A percentile compares a stretch with the other conserved stretches of the same genome.
These are phyloP conservation scores for Ephemerocybe angulata DNA, from an alignment of 768 basidiomycete species.

Conservation along the genomic window DNA sequence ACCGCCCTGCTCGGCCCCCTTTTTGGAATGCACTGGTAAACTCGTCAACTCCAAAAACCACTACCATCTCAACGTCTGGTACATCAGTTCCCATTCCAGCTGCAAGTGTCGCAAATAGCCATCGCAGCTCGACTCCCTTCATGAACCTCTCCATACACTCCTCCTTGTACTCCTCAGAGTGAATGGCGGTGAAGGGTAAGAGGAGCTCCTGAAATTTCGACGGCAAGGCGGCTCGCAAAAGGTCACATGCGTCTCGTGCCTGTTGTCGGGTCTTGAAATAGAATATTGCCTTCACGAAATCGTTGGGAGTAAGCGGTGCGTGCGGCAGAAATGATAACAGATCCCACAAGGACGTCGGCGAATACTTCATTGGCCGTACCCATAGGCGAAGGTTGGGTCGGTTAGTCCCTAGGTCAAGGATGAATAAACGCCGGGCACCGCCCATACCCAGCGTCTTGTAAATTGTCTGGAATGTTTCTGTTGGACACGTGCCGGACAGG, in stretches of 20 bases:
- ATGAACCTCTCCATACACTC: not conserved
- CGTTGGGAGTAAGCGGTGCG: not conserved
- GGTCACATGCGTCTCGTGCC: not conserved
- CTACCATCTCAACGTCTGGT: slow-evolving; percentile 6
- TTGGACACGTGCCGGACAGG: slow-evolving; percentile 14
- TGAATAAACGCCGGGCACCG: slow-evolving; percentile 5
- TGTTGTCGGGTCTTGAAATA: not conserved
- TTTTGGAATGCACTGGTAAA: slow-evolving; percentile 10
- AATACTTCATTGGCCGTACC: slow-evolving; percentile 12
- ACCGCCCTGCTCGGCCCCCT: slow-evolving; percentile 9
- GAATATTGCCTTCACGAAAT: not conserved
- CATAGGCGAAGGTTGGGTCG: slow-evolving; percentile 11
- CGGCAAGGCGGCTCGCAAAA: not conserved
- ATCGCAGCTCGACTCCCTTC: not conserved
- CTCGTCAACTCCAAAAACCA: slow-evolving; percentile 8
- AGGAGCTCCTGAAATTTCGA: not conserved
- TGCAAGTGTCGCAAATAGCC: slow-evolving; percentile 10
- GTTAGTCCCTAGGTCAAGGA: slow-evolving; percentile 11
- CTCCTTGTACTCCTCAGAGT: slow-evolving; percentile 12
- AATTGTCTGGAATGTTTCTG: slow-evolving; percentile 13
- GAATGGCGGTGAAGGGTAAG: slow-evolving; percentile 8
- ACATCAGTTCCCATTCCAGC: slow-evolving; percentile 14
- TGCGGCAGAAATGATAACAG: slow-evolving; percentile 1
- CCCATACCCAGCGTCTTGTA: slow-evolving; percentile 13
- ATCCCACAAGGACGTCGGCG: slow-evolving; percentile 5